Base-by-base conservation (phyloP, 257 asterid genomes). In the Oldenlandia corymbosa region DNA sequence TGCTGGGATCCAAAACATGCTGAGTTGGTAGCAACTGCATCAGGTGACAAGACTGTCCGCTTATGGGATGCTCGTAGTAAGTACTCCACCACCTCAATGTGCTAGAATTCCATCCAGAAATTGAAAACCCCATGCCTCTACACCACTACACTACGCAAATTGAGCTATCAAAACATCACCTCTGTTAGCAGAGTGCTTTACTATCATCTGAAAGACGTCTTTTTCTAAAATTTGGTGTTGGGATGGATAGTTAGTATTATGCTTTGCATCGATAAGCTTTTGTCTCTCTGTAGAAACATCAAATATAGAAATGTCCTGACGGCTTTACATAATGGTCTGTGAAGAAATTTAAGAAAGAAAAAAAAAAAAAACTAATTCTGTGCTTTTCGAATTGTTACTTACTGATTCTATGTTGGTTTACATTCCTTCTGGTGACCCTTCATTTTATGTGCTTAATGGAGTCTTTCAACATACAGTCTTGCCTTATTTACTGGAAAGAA, bases 1-100 rank as follows among this genome's bases (percentile, higher is more conserved):
- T 93, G 99, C 74, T 93, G 99, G 99, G 96, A 93, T 71, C 99
- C 99, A 12, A 93, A 90, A 69, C 97, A 93, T 76, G 84, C 94
- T 21, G 99, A 93, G 69, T 74, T 93, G 81, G 84, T 93, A 58
- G 99, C 97, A 66, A 93, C 99, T 45, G 99, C 99, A 73, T 93
- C 99, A 0, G 97, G 96, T 57, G 96, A 93, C 82, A 93, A 87
- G 81, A 93, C 97, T 64, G 96, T 93, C 62, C 95, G 99, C 51
- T 74, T 93, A 65, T 93, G 99, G 99, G 99, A 93, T 87, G 97
- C 96, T 62, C 95, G 97, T 41, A 93, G 99, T 90, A 83, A 84
- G 95, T 84, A 30, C 23, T n/a, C 39, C 47, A 28, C 28, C 28
- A 41, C 52, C 31, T 42, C 4, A 26, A 49, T 53, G 14, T 12